phyloP scores from a whole-genome alignment of 352 stramenopile genomes.

The Elongisporangium anandrum region DNA sequence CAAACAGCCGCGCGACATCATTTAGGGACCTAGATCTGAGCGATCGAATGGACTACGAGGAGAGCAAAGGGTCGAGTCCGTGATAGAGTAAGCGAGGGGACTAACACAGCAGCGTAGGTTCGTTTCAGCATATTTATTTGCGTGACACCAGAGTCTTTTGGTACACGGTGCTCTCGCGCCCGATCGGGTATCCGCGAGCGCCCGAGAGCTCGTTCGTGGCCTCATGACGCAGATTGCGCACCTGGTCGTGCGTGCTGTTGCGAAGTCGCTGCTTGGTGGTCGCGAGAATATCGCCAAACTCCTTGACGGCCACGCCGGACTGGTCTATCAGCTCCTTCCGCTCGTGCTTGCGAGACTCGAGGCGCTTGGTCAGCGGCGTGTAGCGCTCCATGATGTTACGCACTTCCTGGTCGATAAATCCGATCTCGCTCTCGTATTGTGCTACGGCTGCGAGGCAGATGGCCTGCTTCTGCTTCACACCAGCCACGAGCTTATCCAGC shows the following conservation, averaged over 20 bases:
- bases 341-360: slow-evolving; percentile 50
- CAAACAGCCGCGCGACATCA: background rate
- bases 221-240: slow-evolving; percentile 60
- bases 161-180: slow-evolving; percentile 57
- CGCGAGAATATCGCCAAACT: slow-evolving; percentile 65
- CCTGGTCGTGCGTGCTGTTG: slow-evolving; percentile 44
- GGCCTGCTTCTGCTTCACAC: slow-evolving; percentile 60
- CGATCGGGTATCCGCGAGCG: slow-evolving; percentile 48
- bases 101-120: slow-evolving; percentile 7
- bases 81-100: slow-evolving; percentile 17
- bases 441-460: slow-evolving; percentile 43
- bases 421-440: slow-evolving; percentile 55
- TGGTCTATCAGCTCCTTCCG: slow-evolving; percentile 40
- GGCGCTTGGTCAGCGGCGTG: slow-evolving; percentile 48
- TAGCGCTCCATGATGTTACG: slow-evolving; percentile 63
- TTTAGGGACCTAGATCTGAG: background rate
- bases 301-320: slow-evolving; percentile 32
- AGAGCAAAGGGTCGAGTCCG: slow-evolving; percentile 44
- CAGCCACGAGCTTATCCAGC: slow-evolving; percentile 67
- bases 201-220: slow-evolving; percentile 40
- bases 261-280: slow-evolving; percentile 56
- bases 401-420: slow-evolving; percentile 57
- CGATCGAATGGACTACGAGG: slow-evolving; percentile 34
- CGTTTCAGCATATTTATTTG: slow-evolving; percentile 8
- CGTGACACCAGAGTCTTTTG: slow-evolving; percentile 23